Conservation (phyloP, 2,329 filamentous ascomycete genomes). For the Fusarium sp. region DNA sequence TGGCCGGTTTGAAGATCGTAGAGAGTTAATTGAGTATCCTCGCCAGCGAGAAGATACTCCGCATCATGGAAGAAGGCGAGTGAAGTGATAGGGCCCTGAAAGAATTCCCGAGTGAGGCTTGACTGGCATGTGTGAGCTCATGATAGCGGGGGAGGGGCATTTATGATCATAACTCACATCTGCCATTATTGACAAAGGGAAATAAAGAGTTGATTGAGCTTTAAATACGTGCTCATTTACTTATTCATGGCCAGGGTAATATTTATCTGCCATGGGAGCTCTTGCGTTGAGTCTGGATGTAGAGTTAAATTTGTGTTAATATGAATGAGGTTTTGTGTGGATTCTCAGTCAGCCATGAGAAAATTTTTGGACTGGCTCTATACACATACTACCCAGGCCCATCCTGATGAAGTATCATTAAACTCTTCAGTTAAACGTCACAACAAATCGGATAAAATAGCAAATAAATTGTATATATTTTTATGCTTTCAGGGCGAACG, state of each 20-base stretch:
- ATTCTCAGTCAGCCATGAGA: conserved; percentile 37
- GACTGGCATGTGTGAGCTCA: conserved; percentile 25
- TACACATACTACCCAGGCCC: conserved; percentile 15
- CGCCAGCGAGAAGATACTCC: conserved; percentile 65
- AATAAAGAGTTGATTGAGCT: background rate
- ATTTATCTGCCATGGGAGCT: background rate
- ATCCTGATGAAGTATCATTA: conserved; percentile 1
- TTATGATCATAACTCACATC: conserved; percentile 23
- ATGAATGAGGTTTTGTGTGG: conserved; percentile 36
- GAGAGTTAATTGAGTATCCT: conserved; percentile 68
- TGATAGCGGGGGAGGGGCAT: conserved; percentile 44
- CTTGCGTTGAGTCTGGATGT: background rate
- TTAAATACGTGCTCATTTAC: background rate
- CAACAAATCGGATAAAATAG: background rate
- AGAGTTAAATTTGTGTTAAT: background rate
- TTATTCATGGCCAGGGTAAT: background rate
- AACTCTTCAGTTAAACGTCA: background rate
- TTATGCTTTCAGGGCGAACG: conserved; percentile 7
- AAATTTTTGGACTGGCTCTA: conserved; percentile 36
- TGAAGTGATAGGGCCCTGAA: conserved; percentile 68
- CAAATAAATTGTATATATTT: conserved; percentile 16
- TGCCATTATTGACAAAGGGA: conserved; percentile 22
- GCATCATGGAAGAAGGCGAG: conserved; percentile 60
- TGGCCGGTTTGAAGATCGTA: conserved; percentile 56
- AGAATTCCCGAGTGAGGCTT: conserved; percentile 49